A percentile compares a stretch with the other conserved stretches of the same genome.
phyloP scores from a whole-genome alignment of 345 rosid species.

The Microcos paniculata region DNA sequence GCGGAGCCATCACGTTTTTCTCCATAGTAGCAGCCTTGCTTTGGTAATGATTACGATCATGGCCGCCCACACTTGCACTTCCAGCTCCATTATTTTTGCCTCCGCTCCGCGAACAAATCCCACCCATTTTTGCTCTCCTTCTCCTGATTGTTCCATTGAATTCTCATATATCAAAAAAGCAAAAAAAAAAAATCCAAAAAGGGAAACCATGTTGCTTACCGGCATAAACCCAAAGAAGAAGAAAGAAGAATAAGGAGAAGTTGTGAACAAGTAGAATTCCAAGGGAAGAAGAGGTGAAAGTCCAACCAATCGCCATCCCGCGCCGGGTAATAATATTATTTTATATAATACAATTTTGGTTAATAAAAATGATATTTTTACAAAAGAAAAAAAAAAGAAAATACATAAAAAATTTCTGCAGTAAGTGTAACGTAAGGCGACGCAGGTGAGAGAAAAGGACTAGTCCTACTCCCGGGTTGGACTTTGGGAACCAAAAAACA shows the following conservation, averaged over 20 bases:
- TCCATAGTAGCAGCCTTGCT: slow-evolving; percentile 45
- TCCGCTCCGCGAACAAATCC: slow-evolving; percentile 91
- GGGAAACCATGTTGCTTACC: neutral
- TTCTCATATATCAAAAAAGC: neutral
- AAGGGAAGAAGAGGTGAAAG: neutral
- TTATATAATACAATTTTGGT: neutral
- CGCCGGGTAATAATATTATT: neutral
- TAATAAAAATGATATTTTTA: too few relatives aligned
- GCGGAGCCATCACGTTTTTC: slow-evolving; percentile 19
- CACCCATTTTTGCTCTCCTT: slow-evolving; percentile 61
- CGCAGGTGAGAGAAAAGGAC: too few relatives aligned
- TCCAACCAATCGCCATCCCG: slow-evolving; percentile 3
- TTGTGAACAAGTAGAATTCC: neutral
- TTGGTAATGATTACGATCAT: slow-evolving; percentile 38
- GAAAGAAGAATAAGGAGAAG: neutral
- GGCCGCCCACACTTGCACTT: slow-evolving; percentile 45
- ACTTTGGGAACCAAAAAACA: too few relatives aligned
- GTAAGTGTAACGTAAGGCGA: too few relatives aligned
- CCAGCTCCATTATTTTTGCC: slow-evolving; percentile 81
- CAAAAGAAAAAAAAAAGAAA: too few relatives aligned
- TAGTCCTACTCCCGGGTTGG: too few relatives aligned
- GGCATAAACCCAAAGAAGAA: neutral
- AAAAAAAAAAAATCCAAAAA: neutral
- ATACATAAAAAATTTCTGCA: too few relatives aligned
- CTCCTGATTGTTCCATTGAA: neutral